These are phyloP conservation scores for Pythium dissotocum DNA, from an alignment of 352 stramenopile species.

Conservation along the genomic window DNA sequence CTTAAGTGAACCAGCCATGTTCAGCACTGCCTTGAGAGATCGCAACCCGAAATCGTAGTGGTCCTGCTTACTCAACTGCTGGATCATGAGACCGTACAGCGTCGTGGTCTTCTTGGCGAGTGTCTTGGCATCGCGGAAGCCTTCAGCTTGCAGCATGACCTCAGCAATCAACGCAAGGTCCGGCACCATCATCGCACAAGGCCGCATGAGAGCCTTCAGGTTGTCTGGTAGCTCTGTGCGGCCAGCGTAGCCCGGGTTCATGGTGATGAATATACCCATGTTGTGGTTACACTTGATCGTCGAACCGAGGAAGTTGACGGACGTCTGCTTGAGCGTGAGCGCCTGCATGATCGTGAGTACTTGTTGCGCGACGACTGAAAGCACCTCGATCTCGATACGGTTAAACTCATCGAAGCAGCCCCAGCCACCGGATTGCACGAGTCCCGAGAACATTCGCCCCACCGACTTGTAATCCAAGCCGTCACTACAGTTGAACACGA, in stretches of 20 bases:
- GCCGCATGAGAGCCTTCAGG: conserved; percentile 84
- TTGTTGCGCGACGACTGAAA: conserved; percentile 93
- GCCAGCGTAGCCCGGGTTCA: conserved; percentile 92
- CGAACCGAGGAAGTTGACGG: conserved; percentile 85
- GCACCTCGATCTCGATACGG: conserved; percentile 95
- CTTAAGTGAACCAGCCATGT: conserved; percentile 89
- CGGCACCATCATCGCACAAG: conserved; percentile 89
- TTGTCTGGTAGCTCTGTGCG: conserved; percentile 90
- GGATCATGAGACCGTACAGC: conserved; percentile 86
- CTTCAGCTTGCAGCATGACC: conserved; percentile 87
- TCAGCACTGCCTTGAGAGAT: conserved; percentile 85
- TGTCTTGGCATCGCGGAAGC: conserved; percentile 79
- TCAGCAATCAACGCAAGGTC: conserved; percentile 84
- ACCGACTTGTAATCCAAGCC: conserved; percentile 95
- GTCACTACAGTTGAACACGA: conserved; percentile 95
- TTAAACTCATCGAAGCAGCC: conserved; percentile 97
- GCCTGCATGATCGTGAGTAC: conserved; percentile 91
- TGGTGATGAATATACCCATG: conserved; percentile 93
- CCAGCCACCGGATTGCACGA: conserved; percentile 93
- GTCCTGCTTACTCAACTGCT: conserved; percentile 87
- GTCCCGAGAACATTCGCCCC: conserved; percentile 91
- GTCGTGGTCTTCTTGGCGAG: conserved; percentile 87
- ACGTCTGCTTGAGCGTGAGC: conserved; percentile 66
- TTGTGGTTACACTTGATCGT: conserved; percentile 87
- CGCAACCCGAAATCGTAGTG: conserved; percentile 88